Conservation (phyloP, 1,284 basidiomycete genomes). For the Rhodotorula sp. region DNA sequence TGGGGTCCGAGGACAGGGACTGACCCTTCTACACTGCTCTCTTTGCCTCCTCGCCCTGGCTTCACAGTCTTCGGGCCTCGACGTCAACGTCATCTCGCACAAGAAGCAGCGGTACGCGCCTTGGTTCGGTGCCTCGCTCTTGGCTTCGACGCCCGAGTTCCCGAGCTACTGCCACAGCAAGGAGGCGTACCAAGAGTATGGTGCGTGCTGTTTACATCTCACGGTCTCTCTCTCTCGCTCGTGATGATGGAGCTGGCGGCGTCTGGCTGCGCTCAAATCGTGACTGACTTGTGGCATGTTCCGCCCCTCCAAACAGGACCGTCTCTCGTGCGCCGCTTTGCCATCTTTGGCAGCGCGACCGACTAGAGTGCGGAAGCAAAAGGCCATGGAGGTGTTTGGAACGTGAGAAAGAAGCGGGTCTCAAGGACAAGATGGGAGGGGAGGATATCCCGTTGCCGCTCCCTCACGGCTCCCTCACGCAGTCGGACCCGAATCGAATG, state of each 20-base stretch:
- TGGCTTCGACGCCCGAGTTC: slow-evolving; percentile 94
- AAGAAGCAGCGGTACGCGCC: slow-evolving; percentile 97
- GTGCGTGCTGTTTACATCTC: neutral
- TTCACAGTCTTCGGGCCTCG: slow-evolving; percentile 75
- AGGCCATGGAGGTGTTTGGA: too few species aligned
- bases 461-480: too few species aligned
- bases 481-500: too few species aligned
- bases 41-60: too few species aligned
- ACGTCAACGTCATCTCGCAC: slow-evolving; percentile 97
- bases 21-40: too few species aligned
- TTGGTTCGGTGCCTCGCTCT: slow-evolving; percentile 94
- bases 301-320: slow-evolving; percentile 17
- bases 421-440: too few species aligned
- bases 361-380: neutral
- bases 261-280: too few species aligned
- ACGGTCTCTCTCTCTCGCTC: slow-evolving; percentile 45
- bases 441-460: too few species aligned
- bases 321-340: slow-evolving; percentile 32
- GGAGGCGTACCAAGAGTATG: slow-evolving; percentile 32
- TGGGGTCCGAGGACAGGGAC: too few species aligned
- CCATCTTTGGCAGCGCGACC: slow-evolving; percentile 37
- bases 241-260: neutral
- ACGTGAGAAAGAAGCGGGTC: too few species aligned
- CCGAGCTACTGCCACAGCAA: slow-evolving; percentile 86
- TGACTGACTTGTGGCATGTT: neutral